phyloP scores from a whole-genome alignment of 2,329 filamentous ascomycete genomes.

The Colletotrichum phormii region DNA sequence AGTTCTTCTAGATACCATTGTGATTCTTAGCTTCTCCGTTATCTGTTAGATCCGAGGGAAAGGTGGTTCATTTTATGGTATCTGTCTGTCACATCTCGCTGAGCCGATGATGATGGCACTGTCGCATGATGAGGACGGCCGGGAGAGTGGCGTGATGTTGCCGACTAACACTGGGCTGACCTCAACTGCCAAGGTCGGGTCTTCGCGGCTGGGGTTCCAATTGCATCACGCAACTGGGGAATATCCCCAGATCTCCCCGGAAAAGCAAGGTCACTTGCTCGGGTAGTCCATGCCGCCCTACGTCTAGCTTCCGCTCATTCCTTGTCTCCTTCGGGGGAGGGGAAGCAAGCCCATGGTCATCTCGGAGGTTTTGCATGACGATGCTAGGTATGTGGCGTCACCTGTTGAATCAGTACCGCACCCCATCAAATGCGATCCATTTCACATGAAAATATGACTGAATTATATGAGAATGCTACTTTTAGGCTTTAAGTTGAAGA shows the following conservation, averaged over 20 bases:
- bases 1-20: slow-evolving; percentile 23
- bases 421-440: too few relatives aligned
- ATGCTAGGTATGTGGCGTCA: neutral
- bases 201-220: slow-evolving; percentile 7
- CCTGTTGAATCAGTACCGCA: neutral
- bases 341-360: neutral
- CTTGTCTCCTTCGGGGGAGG: neutral
- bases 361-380: neutral
- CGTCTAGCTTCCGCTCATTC: slow-evolving; percentile 6
- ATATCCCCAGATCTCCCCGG: slow-evolving; percentile 25
- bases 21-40: neutral
- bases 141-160: slow-evolving; percentile 33
- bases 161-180: slow-evolving; percentile 34
- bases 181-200: slow-evolving; percentile 20
- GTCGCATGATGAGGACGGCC: slow-evolving; percentile 24
- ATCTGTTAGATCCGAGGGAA: neutral
- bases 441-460: too few relatives aligned
- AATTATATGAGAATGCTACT: too few relatives aligned
- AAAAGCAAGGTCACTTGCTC: slow-evolving; percentile 8
- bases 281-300: neutral
- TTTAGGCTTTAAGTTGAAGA: too few relatives aligned
- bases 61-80: slow-evolving; percentile 16
- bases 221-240: slow-evolving; percentile 4
- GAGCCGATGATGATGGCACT: slow-evolving; percentile 30
- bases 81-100: neutral